A percentile compares a stretch with the other conserved stretches of the same genome.
Evolutionary conservation across 1,139 yeast genomes (phyloP).

Genomic region (Suhomyces maxii): DNA sequence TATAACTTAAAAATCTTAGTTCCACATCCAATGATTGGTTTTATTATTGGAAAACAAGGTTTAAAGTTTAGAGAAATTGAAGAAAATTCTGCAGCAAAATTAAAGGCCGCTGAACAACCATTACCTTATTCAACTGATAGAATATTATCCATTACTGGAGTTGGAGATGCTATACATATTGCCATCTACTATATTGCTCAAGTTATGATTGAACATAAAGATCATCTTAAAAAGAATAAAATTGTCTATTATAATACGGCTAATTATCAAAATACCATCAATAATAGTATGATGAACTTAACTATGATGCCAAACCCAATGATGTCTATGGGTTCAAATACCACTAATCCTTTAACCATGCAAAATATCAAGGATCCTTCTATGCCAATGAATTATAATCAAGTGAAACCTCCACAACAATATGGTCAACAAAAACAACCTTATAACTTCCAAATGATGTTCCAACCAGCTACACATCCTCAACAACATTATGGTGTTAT

Average conservation of each 20-base stretch:
- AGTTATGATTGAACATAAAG: constrained; percentile 62
- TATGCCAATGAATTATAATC: constrained; percentile 16
- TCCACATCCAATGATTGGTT: constrained; percentile 83
- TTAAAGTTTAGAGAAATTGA: constrained; percentile 77
- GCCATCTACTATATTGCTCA: constrained; percentile 76
- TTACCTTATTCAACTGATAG: constrained; percentile 83
- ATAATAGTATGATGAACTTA: constrained; percentile 20
- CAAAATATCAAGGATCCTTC: constrained; percentile 18
- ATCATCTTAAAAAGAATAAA: constrained; percentile 49
- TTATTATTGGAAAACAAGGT: constrained; percentile 80
- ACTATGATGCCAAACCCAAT: constrained; percentile 19
- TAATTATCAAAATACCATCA: constrained; percentile 35
- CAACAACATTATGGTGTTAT: constrained; percentile 30
- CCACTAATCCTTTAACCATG: constrained; percentile 17
- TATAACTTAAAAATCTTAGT: constrained; percentile 63
- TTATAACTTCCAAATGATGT: constrained; percentile 45
- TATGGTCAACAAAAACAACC: constrained; percentile 20
- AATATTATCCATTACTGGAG: constrained; percentile 70
- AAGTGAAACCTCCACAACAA: constrained; percentile 15
- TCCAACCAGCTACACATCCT: constrained; percentile 43
- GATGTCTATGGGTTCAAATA: constrained; percentile 17
- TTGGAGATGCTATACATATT: constrained; percentile 83
- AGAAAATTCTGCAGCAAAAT: constrained; percentile 76
- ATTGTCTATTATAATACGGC: constrained; percentile 68
- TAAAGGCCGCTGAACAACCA: constrained; percentile 74